Evolutionary conservation across 2,329 filamentous ascomycete genomes (phyloP), one percentile per base, ranked within the genome.

Genomic region (Stagonosporopsis tanaceti): DNA sequence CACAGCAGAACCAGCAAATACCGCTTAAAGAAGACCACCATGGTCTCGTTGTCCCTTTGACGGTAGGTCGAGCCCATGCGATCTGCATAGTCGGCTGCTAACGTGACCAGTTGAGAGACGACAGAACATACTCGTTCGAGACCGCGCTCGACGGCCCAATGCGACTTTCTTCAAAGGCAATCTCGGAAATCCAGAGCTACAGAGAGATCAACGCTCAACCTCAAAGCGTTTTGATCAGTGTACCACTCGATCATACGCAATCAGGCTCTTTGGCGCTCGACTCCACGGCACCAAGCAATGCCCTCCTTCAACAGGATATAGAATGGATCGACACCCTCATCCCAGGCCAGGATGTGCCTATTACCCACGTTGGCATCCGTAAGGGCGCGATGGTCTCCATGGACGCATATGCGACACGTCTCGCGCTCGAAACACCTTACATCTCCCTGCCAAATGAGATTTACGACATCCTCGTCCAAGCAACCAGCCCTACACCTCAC

Each of bases 321-420:
- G 12, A 41, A 2, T 60, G 57, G 53, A 22, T 39, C 24, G 40
- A 57, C 22, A 60, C 53, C 11, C 25, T 20, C 17, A 12, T 25
- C 17, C 57, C 57, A 12, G 57, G 57, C 40, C 24, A 41, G 28
- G 24, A 56, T 9, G 51, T 69, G 12, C 50, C 55, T 2, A 40
- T 65, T 2, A 45, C 47, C 5, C 40, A 60, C 25, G n/a, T 65
- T 6, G 60, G 61, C 7, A 38, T 67, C 2, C 62, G 66, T 7
- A 66, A 59, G 39, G 65, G 63, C 27, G 63, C 55, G 4, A 63
- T 60, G 53, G n/a, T 67, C 1, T 51, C 40, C 12, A 64, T 58
- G 38, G 41, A 55, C 5, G 47, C 50, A 7, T 34, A 52, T 15
- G 15, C 28, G 8, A 59, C 62, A 2, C 41, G 40, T 9, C 42